These are phyloP conservation scores for Colletotrichum simmondsii DNA, from an alignment of 2,329 filamentous ascomycete genomes.

Conservation along the genomic window DNA sequence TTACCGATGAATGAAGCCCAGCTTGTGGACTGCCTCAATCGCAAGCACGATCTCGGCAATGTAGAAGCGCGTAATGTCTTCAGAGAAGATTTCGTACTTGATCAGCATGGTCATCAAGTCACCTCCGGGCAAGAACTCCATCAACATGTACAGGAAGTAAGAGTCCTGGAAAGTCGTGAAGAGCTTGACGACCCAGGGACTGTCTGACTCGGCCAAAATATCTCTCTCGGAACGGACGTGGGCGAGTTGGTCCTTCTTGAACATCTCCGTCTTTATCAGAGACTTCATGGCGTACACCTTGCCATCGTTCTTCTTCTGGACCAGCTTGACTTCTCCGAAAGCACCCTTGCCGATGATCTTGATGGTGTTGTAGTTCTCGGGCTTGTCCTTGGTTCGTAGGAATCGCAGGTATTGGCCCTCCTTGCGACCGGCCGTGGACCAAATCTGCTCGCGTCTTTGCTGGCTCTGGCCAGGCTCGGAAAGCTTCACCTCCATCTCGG, in stretches of 20 bases:
- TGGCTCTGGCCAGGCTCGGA: conserved; percentile 80
- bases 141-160: conserved; percentile 97
- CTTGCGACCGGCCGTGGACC: conserved; percentile 84
- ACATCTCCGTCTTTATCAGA: conserved; percentile 98
- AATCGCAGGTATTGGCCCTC: conserved; percentile 95
- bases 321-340: conserved; percentile 97
- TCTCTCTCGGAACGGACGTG: conserved; percentile 98
- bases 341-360: conserved; percentile 99
- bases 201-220: conserved; percentile 98
- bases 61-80: conserved; percentile 98
- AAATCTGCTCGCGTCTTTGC: conserved; percentile 83
- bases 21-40: conserved; percentile 98
- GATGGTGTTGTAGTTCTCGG: conserved; percentile 93
- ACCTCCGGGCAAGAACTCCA: conserved; percentile 98
- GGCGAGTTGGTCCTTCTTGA: conserved; percentile 97
- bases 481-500: conserved; percentile 89
- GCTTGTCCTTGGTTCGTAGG: conserved; percentile 90
- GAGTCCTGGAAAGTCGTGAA: conserved; percentile 98
- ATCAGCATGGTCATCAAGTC: conserved; percentile 99
- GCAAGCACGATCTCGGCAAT: conserved; percentile 98
- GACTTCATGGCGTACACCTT: conserved; percentile 99
- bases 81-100: conserved; percentile 99
- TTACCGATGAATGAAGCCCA: conserved; percentile 98
- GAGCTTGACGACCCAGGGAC: conserved; percentile 98
- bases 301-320: conserved; percentile 94